A percentile compares a stretch with the other conserved stretches of the same genome.
Conservation (phyloP, 768 basidiomycete genomes). For the Termitomyces sp. region DNA sequence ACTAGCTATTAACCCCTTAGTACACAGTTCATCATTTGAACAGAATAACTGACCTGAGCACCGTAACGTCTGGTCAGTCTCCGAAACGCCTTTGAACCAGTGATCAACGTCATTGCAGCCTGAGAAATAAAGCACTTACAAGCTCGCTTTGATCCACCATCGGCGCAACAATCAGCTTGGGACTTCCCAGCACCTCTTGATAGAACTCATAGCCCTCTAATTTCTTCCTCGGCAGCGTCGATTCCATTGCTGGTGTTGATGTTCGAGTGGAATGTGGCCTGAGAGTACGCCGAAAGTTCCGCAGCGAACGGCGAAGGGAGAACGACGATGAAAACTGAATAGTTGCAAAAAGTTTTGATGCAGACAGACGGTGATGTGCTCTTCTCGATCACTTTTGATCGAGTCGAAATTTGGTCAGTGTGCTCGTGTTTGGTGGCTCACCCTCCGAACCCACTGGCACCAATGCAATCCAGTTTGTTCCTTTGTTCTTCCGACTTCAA, state of each 20-base stretch:
- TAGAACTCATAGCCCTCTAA: conserved; percentile 83
- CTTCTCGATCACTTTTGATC: not conserved
- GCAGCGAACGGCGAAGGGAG: not conserved
- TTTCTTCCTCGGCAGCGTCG: conserved; percentile 28
- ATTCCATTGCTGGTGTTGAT: not conserved
- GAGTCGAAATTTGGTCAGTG: not conserved
- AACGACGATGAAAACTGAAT: not conserved
- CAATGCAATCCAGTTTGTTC: no score
- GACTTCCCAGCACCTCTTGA: conserved; percentile 68
- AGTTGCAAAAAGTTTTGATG: not conserved
- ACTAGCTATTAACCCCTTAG: conserved; percentile 45
- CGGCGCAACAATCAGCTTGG: conserved; percentile 89
- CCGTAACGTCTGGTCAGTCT: conserved; percentile 78
- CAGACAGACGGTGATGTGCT: not conserved
- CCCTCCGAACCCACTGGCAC: no score
- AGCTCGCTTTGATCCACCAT: conserved; percentile 99
- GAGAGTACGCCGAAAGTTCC: not conserved
- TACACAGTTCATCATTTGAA: not conserved
- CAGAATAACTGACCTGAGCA: conserved; percentile 50
- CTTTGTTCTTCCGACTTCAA: no score
- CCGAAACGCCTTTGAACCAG: conserved; percentile 75
- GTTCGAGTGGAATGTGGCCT: not conserved
- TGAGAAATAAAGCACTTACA: conserved; percentile 40
- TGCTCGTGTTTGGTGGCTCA: not conserved
- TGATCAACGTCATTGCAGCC: not conserved